Conservation (phyloP, 768 basidiomycete genomes). For the Lyophyllum decastes region DNA sequence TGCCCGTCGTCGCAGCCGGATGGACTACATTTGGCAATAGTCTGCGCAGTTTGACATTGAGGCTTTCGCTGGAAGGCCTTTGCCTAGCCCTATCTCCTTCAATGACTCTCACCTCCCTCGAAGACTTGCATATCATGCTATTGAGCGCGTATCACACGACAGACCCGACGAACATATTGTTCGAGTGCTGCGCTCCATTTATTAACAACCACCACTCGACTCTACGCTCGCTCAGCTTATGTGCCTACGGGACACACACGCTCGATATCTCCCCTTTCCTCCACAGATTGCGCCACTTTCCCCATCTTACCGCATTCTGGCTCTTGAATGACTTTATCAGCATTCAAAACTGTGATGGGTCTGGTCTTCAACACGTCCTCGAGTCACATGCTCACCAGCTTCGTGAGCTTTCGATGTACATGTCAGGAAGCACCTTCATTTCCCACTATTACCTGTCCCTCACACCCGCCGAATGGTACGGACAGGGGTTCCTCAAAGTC, state of each 20-base stretch:
- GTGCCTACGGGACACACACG: too few species aligned
- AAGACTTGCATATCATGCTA: neutral
- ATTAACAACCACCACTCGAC: neutral
- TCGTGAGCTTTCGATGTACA: too few species aligned
- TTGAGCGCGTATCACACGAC: neutral
- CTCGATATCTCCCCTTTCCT: neutral
- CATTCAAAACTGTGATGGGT: too few species aligned
- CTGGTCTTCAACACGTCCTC: too few species aligned
- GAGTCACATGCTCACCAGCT: too few species aligned
- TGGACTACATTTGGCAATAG: neutral
- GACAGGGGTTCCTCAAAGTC: too few species aligned
- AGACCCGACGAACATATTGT: neutral
- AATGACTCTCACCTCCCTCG: neutral
- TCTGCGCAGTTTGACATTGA: neutral
- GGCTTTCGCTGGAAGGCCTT: too few species aligned
- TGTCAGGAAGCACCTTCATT: too few species aligned
- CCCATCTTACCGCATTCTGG: neutral
- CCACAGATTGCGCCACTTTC: neutral
- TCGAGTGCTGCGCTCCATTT: neutral
- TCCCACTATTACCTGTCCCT: too few species aligned
- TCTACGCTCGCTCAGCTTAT: neutral
- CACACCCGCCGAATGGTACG: too few species aligned
- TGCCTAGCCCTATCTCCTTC: too few species aligned
- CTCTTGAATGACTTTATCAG: too few species aligned
- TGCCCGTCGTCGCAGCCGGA: neutral